phyloP scores from a whole-genome alignment of 2,329 filamentous ascomycete species.

The Domatiomyces globalis region DNA sequence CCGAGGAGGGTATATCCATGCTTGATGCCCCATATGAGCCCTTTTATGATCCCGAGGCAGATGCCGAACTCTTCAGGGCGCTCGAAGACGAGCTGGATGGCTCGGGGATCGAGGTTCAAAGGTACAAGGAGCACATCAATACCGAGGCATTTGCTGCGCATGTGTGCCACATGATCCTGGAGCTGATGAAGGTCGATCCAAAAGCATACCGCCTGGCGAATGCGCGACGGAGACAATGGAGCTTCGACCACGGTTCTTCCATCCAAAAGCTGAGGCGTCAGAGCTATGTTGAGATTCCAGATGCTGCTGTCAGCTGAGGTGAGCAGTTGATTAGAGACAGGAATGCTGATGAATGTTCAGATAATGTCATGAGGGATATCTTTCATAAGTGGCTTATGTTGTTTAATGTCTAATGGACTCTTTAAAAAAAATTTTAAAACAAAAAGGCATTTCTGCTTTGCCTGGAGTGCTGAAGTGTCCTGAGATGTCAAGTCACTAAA shows the following conservation, averaged over 20 bases:
- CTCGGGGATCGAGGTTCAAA: slow-evolving; percentile 36
- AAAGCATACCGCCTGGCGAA: slow-evolving; percentile 15
- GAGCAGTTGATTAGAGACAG: background rate
- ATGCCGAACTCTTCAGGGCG: slow-evolving; percentile 33
- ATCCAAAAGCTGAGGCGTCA: slow-evolving; percentile 11
- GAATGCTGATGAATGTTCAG: no score
- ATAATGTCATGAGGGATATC: background rate
- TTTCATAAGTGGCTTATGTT: background rate
- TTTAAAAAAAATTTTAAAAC: no score
- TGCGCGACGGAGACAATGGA: slow-evolving; percentile 14
- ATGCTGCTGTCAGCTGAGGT: slow-evolving; percentile 2
- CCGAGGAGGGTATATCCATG: slow-evolving; percentile 47
- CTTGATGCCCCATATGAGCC: slow-evolving; percentile 40
- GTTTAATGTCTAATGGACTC: no score
- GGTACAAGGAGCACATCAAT: slow-evolving; percentile 41
- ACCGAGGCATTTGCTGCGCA: slow-evolving; percentile 35
- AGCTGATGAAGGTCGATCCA: slow-evolving; percentile 16
- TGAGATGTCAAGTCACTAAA: no score
- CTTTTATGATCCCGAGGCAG: slow-evolving; percentile 39
- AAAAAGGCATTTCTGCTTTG: no score
- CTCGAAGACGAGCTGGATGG: slow-evolving; percentile 37
- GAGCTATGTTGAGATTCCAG: slow-evolving; percentile 14
- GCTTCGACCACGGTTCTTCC: slow-evolving; percentile 15
- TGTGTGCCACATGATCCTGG: slow-evolving; percentile 13
- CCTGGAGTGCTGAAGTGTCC: no score